phyloP scores from a whole-genome alignment of 768 basidiomycete genomes.

The Kwoniella sp. region DNA sequence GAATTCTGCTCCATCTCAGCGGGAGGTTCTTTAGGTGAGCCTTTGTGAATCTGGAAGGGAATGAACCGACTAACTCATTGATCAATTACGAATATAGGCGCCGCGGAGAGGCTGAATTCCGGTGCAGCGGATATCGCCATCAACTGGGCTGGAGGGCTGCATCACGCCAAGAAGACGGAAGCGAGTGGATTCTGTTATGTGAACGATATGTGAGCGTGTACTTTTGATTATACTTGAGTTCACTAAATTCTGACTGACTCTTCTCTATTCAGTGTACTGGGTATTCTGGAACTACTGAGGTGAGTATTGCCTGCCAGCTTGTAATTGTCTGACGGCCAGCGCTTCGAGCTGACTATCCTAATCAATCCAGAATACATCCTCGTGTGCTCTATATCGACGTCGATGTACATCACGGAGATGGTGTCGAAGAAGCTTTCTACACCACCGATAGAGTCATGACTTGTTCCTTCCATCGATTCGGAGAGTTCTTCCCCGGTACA shows the following conservation, averaged over 20 bases:
- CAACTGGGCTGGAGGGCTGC: conserved; percentile 97
- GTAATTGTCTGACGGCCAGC: no score
- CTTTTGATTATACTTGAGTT: not conserved
- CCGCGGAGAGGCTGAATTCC: conserved; percentile 74
- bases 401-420: conserved; percentile 97
- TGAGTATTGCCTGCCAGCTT: conserved; percentile 32
- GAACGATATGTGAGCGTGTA: conserved; percentile 62
- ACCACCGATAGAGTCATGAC: conserved; percentile 98
- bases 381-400: conserved; percentile 97
- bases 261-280: conserved; percentile 70
- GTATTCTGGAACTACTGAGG: conserved; percentile 88
- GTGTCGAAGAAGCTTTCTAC: conserved; percentile 98
- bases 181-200: conserved; percentile 99
- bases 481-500: conserved; percentile 90
- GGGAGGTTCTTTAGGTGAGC: conserved; percentile 85
- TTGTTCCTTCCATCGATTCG: conserved; percentile 94
- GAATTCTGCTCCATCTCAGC: conserved; percentile 97
- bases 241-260: conserved; percentile 10
- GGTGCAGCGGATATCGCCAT: conserved; percentile 82
- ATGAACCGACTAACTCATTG: conserved; percentile 3
- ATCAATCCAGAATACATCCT: conserved; percentile 57
- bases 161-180: conserved; percentile 99
- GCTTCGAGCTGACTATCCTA: conserved; percentile 5
- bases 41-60: not conserved
- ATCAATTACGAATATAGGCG: conserved; percentile 60